A percentile compares a stretch with the other conserved stretches of the same genome.
These are phyloP conservation scores for Porcisia deanei DNA, from an alignment of 208 protist genomes.

Conservation along the genomic window DNA sequence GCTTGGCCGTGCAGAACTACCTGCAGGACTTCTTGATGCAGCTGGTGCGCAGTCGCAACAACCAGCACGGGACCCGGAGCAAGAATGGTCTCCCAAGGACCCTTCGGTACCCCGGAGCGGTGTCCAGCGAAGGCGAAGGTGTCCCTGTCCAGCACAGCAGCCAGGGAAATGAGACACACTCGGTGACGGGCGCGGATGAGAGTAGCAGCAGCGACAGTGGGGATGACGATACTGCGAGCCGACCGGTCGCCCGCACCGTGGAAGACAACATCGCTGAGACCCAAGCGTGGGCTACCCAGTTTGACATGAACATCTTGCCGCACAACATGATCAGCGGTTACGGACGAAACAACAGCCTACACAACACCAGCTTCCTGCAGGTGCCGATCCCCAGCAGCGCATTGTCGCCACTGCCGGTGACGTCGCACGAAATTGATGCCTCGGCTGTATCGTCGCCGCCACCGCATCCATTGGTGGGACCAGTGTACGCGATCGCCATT, in stretches of 20 bases:
- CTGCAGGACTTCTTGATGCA: conserved; percentile 18
- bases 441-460: background rate
- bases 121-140: background rate
- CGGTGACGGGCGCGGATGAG: background rate
- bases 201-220: background rate
- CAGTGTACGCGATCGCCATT: conserved; percentile 44
- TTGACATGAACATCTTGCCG: background rate
- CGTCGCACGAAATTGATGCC: conserved; percentile 4
- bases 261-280: conserved; percentile 5
- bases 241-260: background rate
- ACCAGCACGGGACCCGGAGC: background rate
- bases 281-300: conserved; percentile 3
- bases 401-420: conserved; percentile 6
- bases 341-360: background rate
- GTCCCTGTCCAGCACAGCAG: background rate
- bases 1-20: conserved; percentile 68
- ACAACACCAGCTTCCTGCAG: conserved; percentile 16
- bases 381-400: conserved; percentile 7
- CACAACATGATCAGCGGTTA: conserved; percentile 3
- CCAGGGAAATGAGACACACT: background rate
- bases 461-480: background rate
- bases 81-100: background rate
- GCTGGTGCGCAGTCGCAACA: conserved; percentile 3
- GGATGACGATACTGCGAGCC: background rate
- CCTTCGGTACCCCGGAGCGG: background rate